Percentiles rank a stretch among this genome's conserved stretches.
phyloP scores from a whole-genome alignment of 345 rosid genomes.

The Cardamine chenopodiifolia region DNA sequence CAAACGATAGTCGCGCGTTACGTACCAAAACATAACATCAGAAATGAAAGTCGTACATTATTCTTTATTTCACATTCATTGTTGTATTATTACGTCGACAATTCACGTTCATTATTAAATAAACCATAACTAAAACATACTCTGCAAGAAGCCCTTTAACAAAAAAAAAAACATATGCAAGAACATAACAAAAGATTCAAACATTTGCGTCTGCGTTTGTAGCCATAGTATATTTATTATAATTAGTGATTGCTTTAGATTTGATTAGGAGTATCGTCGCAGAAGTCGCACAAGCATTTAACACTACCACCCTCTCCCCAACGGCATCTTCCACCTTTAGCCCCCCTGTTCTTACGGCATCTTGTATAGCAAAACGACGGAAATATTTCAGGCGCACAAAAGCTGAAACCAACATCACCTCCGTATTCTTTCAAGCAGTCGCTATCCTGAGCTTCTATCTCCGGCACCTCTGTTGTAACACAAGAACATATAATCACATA shows the following conservation, averaged over 20 bases:
- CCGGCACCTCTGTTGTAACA: constrained; percentile 22
- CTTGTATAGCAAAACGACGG: constrained; percentile 32
- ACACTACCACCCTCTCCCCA: constrained; percentile 12
- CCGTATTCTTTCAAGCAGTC: constrained; percentile 40
- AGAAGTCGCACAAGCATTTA: constrained; percentile 40
- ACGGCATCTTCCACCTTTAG: constrained; percentile 42
- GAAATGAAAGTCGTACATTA: not conserved
- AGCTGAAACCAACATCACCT: constrained; percentile 36
- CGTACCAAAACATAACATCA: too few relatives aligned
- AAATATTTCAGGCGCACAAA: constrained; percentile 36
- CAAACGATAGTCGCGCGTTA: not conserved
- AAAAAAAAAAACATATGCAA: not conserved
- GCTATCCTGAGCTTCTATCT: constrained; percentile 28
- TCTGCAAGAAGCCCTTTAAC: too few relatives aligned
- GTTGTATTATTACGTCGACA: not conserved
- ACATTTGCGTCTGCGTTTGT: not conserved
- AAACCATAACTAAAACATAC: not conserved
- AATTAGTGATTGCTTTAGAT: not conserved
- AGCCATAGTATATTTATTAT: not conserved
- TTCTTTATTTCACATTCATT: constrained; percentile 1
- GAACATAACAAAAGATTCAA: not conserved
- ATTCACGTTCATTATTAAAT: constrained; percentile 1
- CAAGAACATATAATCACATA: not conserved
- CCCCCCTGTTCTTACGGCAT: constrained; percentile 35
- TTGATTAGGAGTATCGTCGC: constrained; percentile 17